phyloP scores from a whole-genome alignment of 2,329 filamentous ascomycete genomes.

The Venturia pyrina region DNA sequence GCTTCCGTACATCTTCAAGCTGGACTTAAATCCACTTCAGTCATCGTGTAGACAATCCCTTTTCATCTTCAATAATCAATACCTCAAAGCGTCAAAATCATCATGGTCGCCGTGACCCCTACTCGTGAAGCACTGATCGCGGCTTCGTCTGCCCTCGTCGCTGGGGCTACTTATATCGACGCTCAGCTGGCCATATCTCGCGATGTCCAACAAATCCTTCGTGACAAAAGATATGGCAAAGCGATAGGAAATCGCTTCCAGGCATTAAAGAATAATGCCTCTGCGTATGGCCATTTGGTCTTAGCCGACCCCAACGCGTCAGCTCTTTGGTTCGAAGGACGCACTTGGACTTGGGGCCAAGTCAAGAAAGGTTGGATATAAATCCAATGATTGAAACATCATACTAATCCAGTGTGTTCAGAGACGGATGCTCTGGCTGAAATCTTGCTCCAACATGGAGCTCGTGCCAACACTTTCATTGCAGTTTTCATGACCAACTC shows the following conservation, averaged over 20 bases:
- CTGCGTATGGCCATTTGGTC: neutral
- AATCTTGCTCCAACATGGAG: constrained; percentile 27
- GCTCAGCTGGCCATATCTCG: constrained; percentile 1
- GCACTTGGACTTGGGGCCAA: constrained; percentile 37
- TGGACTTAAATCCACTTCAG: neutral
- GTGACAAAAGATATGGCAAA: constrained; percentile 7
- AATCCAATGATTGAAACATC: neutral
- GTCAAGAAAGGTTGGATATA: constrained; percentile 30
- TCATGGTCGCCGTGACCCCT: neutral
- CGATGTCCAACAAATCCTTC: constrained; percentile 7
- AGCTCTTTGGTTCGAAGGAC: constrained; percentile 40
- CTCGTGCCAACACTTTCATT: constrained; percentile 32
- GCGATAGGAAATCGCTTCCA: constrained; percentile 1
- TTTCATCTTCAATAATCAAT: neutral
- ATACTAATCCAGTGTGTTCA: constrained; percentile 14
- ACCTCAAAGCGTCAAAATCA: neutral
- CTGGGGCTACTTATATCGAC: constrained; percentile 8
- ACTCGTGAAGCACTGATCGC: neutral
- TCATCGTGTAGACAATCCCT: neutral
- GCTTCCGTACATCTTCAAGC: neutral
- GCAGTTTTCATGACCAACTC: constrained; percentile 40
- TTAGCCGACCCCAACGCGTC: constrained; percentile 23
- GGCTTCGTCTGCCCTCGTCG: constrained; percentile 1
- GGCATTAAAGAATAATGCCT: neutral
- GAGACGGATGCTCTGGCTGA: constrained; percentile 36